Percentiles rank a stretch among this genome's conserved stretches.
Evolutionary conservation across 2,329 filamentous ascomycete genomes (phyloP).

Genomic region (Fusarium pseudograminearum): DNA sequence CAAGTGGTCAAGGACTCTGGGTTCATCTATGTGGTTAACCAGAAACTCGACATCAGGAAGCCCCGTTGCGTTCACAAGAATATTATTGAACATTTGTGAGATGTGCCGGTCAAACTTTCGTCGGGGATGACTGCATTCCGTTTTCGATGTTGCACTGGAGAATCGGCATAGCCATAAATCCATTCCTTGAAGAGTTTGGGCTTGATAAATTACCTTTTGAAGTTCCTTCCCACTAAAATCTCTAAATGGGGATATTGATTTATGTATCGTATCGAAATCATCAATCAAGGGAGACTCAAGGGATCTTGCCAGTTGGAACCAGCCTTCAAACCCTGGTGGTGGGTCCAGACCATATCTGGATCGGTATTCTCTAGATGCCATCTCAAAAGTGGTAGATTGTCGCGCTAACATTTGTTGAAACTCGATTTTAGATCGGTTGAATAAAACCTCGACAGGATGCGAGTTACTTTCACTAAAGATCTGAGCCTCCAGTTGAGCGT

Average conservation of each 20-base stretch:
- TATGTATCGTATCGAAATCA: not conserved
- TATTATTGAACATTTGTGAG: not conserved
- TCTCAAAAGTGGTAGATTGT: not conserved
- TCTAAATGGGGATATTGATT: not conserved
- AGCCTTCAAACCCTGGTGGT: not conserved
- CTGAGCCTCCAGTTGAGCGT: not conserved
- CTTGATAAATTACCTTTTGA: not conserved
- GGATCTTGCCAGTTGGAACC: not conserved
- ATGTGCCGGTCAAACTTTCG: not conserved
- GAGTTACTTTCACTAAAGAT: not conserved
- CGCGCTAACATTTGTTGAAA: not conserved
- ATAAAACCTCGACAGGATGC: not conserved
- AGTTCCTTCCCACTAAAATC: not conserved
- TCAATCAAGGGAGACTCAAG: not conserved
- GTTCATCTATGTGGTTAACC: not conserved
- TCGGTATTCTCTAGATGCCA: not conserved
- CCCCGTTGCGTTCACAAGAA: not conserved
- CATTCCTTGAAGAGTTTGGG: accelerated
- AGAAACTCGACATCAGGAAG: not conserved
- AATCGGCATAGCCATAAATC: not conserved
- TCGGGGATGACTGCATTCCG: not conserved
- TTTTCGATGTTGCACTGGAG: not conserved
- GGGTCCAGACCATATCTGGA: not conserved
- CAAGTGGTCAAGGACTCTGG: not conserved
- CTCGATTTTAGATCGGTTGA: not conserved